These are phyloP conservation scores for Hapsidospora chrysogenum DNA, from an alignment of 495 filamentous ascomycete species.

Conservation along the genomic window DNA sequence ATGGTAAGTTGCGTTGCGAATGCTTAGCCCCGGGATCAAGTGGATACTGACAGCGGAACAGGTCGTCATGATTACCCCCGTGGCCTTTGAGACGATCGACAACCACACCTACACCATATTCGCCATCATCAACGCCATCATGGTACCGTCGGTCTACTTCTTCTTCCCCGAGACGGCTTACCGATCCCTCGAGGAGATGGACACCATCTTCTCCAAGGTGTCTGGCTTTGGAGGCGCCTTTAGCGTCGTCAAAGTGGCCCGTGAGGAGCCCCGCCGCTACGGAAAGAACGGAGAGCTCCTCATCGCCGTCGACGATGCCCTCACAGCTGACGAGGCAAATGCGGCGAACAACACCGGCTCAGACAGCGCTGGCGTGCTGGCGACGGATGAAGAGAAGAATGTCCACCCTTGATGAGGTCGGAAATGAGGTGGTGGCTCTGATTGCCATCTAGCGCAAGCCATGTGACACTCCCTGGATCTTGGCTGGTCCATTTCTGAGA, in stretches of 20 bases:
- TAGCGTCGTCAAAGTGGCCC: slow-evolving; percentile 41
- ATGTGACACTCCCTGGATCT: no score
- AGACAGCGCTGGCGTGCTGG: no score
- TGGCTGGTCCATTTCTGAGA: no score
- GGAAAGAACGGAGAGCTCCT: slow-evolving; percentile 53
- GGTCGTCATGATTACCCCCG: slow-evolving; percentile 58
- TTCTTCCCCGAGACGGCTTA: slow-evolving; percentile 45
- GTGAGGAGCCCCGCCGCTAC: slow-evolving; percentile 47
- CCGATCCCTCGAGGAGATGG: slow-evolving; percentile 29
- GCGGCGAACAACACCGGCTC: slow-evolving; percentile 1
- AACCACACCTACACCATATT: slow-evolving; percentile 70
- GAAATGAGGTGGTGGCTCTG: no score
- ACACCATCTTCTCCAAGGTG: slow-evolving; percentile 48
- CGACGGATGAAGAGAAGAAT: no score
- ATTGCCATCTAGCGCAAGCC: no score
- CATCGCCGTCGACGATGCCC: neutral
- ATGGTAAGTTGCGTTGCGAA: neutral
- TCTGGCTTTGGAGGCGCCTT: slow-evolving; percentile 31
- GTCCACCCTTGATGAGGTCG: no score
- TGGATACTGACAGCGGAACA: neutral
- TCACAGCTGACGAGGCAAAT: neutral
- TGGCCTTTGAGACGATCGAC: slow-evolving; percentile 46
- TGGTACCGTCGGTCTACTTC: slow-evolving; percentile 45
- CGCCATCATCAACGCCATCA: slow-evolving; percentile 57
- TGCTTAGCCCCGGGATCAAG: neutral